phyloP scores from a whole-genome alignment of 1,284 basidiomycete species.

The Macrocystidia cucumis region DNA sequence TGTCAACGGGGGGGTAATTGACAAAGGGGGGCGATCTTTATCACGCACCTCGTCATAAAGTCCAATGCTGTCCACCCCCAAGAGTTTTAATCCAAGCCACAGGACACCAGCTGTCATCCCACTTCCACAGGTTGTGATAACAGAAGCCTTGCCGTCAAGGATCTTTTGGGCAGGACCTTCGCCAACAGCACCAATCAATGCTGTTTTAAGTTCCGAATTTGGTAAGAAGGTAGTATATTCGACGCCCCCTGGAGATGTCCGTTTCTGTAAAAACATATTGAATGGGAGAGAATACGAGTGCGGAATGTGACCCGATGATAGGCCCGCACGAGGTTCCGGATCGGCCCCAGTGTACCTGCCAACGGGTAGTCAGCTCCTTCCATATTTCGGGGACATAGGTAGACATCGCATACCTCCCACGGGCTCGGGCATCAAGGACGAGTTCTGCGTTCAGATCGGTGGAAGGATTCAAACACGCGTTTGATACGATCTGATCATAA shows the following conservation, averaged over 20 bases:
- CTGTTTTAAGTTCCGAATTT: constrained; percentile 45
- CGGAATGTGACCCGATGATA: constrained; percentile 93
- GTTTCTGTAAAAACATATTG: constrained; percentile 60
- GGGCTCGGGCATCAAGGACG: constrained; percentile 84
- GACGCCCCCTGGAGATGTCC: constrained; percentile 29
- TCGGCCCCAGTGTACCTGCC: constrained; percentile 71
- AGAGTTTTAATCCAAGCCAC: constrained; percentile 78
- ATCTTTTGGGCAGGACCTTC: constrained; percentile 44
- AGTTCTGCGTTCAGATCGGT: constrained; percentile 48
- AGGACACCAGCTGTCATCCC: constrained; percentile 96
- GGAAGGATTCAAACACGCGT: constrained; percentile 44
- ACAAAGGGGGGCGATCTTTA: too few relatives aligned
- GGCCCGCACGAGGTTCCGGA: constrained; percentile 84
- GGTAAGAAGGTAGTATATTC: constrained; percentile 64
- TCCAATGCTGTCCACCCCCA: constrained; percentile 52
- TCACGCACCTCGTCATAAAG: constrained; percentile 79
- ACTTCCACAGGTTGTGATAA: constrained; percentile 79
- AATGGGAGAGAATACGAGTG: constrained; percentile 84
- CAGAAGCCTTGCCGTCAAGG: constrained; percentile 46
- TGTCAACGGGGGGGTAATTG: too few relatives aligned
- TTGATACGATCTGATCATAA: constrained; percentile 80
- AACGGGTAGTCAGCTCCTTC: constrained; percentile 2
- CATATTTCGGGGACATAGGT: not conserved
- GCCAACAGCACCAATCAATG: constrained; percentile 58
- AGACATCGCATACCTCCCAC: constrained; percentile 51